These are phyloP conservation scores for Candida boleticola DNA, from an alignment of 805 yeast species.

Conservation along the genomic window DNA sequence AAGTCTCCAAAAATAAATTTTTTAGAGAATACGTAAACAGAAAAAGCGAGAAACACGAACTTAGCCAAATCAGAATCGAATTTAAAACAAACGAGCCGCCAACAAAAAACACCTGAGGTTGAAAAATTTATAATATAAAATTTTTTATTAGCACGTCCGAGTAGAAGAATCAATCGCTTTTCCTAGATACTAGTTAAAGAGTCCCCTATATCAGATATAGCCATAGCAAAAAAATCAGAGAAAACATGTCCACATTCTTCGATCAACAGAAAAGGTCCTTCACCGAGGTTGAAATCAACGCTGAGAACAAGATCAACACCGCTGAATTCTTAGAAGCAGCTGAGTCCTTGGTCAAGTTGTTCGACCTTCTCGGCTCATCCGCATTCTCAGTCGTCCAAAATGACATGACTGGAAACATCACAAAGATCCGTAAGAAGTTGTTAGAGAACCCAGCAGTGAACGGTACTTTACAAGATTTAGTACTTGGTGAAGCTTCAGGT, in stretches of 20 bases:
- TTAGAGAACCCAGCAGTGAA: conserved; percentile 62
- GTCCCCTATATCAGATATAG: no score
- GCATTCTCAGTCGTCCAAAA: conserved; percentile 83
- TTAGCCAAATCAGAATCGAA: no score
- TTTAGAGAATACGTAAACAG: neutral
- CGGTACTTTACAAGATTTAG: conserved; percentile 73
- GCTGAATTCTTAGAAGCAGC: conserved; percentile 78
- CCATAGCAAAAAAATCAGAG: conserved; percentile 11
- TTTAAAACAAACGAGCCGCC: no score
- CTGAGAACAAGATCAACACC: conserved; percentile 65
- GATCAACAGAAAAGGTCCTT: conserved; percentile 75
- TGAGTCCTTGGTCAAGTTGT: conserved; percentile 77
- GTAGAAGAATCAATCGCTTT: no score
- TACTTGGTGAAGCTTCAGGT: conserved; percentile 66
- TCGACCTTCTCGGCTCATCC: conserved; percentile 79
- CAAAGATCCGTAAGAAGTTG: conserved; percentile 66
- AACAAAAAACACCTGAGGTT: no score
- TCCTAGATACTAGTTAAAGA: no score
- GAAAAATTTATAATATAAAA: no score
- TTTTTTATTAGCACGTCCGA: no score
- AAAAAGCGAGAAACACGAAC: no score
- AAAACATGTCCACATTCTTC: conserved; percentile 68
- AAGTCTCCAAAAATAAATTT: no score
- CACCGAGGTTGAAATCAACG: conserved; percentile 65
- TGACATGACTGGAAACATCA: conserved; percentile 85